A percentile compares a stretch with the other conserved stretches of the same genome.
Conservation (phyloP, 2,329 filamentous ascomycete genomes). For the Corynespora cassiicola region DNA sequence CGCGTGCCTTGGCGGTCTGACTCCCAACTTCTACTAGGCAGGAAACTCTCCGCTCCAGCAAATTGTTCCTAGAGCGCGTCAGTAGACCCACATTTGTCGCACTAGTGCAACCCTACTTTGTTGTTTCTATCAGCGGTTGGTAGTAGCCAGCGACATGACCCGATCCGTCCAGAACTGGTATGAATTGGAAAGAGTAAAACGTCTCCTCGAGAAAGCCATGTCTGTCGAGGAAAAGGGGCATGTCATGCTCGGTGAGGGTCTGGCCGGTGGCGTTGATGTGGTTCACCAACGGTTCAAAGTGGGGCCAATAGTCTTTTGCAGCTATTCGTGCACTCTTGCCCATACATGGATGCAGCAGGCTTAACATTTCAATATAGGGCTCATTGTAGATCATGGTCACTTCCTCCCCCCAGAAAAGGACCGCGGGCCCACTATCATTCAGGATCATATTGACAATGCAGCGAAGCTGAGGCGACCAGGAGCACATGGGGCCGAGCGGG, state of each 20-base stretch:
- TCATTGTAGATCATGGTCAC: conserved; percentile 48
- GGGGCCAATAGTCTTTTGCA: conserved; percentile 70
- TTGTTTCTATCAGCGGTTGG: conserved; percentile 80
- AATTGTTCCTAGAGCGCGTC: conserved; percentile 16
- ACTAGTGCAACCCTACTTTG: conserved; percentile 57
- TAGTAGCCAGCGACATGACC: conserved; percentile 75
- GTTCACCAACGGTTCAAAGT: conserved; percentile 28
- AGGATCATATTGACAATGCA: conserved; percentile 80
- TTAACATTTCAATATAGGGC: conserved; percentile 37
- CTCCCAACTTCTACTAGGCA: conserved; percentile 73
- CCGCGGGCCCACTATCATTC: conserved; percentile 59
- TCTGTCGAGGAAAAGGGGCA: conserved; percentile 73
- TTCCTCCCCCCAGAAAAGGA: conserved; percentile 61
- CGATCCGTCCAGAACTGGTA: conserved; percentile 73
- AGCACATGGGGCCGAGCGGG: conserved; percentile 72
- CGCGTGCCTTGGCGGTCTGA: conserved; percentile 70
- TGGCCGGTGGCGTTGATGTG: conserved; percentile 28
- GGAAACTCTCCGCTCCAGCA: conserved; percentile 28
- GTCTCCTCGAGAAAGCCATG: conserved; percentile 75
- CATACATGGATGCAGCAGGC: conserved; percentile 60
- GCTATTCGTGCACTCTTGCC: conserved; percentile 66
- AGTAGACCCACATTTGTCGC: conserved; percentile 9
- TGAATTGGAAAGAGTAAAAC: conserved; percentile 80
- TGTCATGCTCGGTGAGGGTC: conserved; percentile 62
- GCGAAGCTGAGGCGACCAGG: conserved; percentile 72